A percentile compares a stretch with the other conserved stretches of the same genome.
Evolutionary conservation across 108 stramenopile genomes (phyloP).

Genomic region (Nitzschia sp.): DNA sequence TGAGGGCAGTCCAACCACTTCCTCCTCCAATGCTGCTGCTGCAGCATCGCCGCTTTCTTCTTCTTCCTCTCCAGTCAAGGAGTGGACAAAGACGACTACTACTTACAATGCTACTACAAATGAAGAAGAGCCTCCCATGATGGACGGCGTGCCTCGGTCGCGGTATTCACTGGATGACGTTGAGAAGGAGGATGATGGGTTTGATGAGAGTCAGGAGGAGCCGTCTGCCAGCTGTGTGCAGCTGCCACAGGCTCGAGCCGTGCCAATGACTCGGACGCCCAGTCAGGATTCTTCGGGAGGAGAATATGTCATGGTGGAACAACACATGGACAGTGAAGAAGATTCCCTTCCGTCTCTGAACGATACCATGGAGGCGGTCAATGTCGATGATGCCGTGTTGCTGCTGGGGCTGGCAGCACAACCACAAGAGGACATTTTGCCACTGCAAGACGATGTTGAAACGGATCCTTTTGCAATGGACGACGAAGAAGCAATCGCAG

Average conservation of each 20-base stretch:
- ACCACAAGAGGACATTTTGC: neutral
- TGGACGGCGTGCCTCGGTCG: neutral
- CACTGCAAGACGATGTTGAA: neutral
- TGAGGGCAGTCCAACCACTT: neutral
- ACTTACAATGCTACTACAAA: neutral
- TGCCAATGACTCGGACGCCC: neutral
- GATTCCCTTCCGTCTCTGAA: conserved; percentile 1
- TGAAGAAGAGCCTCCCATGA: neutral
- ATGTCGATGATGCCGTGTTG: neutral
- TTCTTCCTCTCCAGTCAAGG: neutral
- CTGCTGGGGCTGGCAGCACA: neutral
- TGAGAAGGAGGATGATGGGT: neutral
- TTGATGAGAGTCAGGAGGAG: neutral
- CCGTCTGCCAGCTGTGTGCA: neutral
- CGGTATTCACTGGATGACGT: neutral
- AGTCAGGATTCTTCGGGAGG: neutral
- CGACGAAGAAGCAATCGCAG: neutral
- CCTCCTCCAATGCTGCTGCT: neutral
- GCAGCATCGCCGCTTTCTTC: neutral
- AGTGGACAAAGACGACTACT: neutral
- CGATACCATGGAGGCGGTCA: neutral
- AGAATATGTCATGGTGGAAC: neutral
- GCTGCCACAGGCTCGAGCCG: neutral
- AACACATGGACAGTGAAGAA: neutral
- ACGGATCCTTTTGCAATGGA: neutral